These are phyloP conservation scores for Clarireedia sp. DNA, from an alignment of 2,329 filamentous ascomycete genomes.

Conservation along the genomic window DNA sequence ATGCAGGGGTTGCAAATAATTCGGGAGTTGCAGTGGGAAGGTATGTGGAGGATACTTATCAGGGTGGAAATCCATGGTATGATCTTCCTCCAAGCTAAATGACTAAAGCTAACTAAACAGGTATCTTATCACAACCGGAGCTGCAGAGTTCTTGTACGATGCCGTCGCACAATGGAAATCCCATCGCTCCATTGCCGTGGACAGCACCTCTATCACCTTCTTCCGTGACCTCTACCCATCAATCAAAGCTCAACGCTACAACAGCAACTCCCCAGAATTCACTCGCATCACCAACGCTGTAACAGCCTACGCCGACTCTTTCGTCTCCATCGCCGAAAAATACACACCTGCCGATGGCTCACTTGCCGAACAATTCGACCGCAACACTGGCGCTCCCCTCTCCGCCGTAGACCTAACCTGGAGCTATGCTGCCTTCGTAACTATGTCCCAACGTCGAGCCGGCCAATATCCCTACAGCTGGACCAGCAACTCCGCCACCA, in stretches of 20 bases:
- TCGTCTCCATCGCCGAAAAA: conserved; percentile 39
- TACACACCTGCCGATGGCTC: conserved; percentile 51
- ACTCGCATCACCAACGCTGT: conserved; percentile 43
- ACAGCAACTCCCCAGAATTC: conserved; percentile 47
- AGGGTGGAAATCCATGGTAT: conserved; percentile 68
- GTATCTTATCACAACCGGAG: conserved; percentile 65
- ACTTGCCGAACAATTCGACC: conserved; percentile 59
- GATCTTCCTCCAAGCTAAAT: not conserved
- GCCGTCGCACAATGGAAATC: conserved; percentile 64
- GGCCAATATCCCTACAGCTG: conserved; percentile 48
- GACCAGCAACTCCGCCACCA: conserved; percentile 38
- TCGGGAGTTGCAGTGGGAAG: conserved; percentile 57
- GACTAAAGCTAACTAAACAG: conserved; percentile 7
- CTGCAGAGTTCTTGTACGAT: conserved; percentile 73
- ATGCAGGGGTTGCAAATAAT: conserved; percentile 52
- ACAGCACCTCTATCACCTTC: conserved; percentile 57
- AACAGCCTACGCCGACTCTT: conserved; percentile 53
- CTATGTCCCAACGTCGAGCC: conserved; percentile 47
- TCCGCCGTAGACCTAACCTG: conserved; percentile 64
- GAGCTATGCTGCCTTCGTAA: conserved; percentile 65
- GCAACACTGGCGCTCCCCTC: conserved; percentile 42
- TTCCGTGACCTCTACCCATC: conserved; percentile 58
- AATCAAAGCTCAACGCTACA: conserved; percentile 55
- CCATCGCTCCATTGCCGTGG: conserved; percentile 54
- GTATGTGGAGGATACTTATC: conserved; percentile 66